Percentiles rank a stretch among this genome's conserved stretches.
Conservation (phyloP, 805 yeast species). For the Lipomyces sp. region DNA sequence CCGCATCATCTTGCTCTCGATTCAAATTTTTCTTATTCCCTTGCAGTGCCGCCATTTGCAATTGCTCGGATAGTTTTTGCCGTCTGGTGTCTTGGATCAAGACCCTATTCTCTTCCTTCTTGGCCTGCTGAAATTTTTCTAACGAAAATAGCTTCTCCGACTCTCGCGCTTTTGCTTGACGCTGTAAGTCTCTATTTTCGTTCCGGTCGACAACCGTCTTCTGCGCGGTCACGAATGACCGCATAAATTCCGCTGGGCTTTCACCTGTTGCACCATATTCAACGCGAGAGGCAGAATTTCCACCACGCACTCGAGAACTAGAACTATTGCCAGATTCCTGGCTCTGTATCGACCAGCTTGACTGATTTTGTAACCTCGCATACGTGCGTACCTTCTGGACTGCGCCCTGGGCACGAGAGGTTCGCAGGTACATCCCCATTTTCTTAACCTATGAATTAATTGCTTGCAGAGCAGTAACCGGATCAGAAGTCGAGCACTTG, state of each 20-base stretch:
- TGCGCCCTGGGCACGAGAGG: constrained; percentile 1
- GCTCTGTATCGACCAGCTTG: not conserved
- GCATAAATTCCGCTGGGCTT: not conserved
- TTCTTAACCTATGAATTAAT: too few relatives aligned
- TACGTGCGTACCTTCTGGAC: not conserved
- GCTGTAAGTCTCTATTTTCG: not conserved
- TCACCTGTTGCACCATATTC: not conserved
- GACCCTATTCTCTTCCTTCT: not conserved
- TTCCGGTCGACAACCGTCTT: not conserved
- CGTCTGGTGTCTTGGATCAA: not conserved
- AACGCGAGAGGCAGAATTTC: not conserved
- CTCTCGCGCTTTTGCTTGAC: not conserved
- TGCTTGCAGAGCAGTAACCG: too few relatives aligned
- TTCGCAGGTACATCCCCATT: not conserved
- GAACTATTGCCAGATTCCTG: not conserved
- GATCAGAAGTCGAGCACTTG: not conserved
- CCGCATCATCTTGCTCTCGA: not conserved
- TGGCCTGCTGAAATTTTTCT: not conserved
- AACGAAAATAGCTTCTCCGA: not conserved
- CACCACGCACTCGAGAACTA: not conserved
- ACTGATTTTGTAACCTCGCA: constrained; percentile 1
- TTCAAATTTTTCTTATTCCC: not conserved
- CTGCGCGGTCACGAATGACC: not conserved
- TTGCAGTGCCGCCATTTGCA: not conserved
- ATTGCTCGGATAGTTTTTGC: not conserved